Evolutionary conservation across 495 filamentous ascomycete species (phyloP), one percentile per base, ranked within the genome.

Genomic region (Aspergillus heteromorphus): DNA sequence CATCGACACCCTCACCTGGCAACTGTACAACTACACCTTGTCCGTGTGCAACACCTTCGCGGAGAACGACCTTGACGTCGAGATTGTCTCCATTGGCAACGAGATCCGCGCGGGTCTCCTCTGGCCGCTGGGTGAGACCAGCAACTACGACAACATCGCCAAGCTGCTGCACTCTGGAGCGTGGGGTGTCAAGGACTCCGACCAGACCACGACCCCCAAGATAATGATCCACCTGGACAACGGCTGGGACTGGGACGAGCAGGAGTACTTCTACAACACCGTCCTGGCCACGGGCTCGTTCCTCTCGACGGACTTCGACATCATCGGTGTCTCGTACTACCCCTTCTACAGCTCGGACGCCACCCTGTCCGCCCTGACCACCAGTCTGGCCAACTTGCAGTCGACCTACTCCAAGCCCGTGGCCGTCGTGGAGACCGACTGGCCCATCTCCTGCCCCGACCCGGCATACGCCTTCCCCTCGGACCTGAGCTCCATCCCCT

Each of bases 191-290:
- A 84, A 84, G 59, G 79, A 84, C 57, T 86, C 82, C 25, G 71
- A 69, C 4, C 73, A 86, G 0, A 65, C 70, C 25, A 71, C 78
- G 0, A 72, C 76, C 42, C 81, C 83, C 4, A 78, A 82, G 56
- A 85, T 87, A 59, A 69, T 88, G 78, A 79, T 88, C 50, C 86
- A 88, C 55, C 73, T 86, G 10, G 84, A 88, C 59, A 83, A 87
- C 58, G 83, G 85, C 43, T 89, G 84, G 82, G 76, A 82, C 56
- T 87, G 80, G 83, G 67, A 60, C 9, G 73, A 74, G n/a, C 85
- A 88, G 59, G 70, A 82, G 19, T 77, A 76, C 58, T 88, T 80
- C 64, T 87, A 87, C 65, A 75, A 76, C 17, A 75, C 76, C 3
- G 77, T 81, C 4, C 67, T 86, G 0, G 75, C 66, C 11, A 58